These are phyloP conservation scores for Bacidia rubella DNA, from an alignment of 495 filamentous ascomycete species.

Conservation along the genomic window DNA sequence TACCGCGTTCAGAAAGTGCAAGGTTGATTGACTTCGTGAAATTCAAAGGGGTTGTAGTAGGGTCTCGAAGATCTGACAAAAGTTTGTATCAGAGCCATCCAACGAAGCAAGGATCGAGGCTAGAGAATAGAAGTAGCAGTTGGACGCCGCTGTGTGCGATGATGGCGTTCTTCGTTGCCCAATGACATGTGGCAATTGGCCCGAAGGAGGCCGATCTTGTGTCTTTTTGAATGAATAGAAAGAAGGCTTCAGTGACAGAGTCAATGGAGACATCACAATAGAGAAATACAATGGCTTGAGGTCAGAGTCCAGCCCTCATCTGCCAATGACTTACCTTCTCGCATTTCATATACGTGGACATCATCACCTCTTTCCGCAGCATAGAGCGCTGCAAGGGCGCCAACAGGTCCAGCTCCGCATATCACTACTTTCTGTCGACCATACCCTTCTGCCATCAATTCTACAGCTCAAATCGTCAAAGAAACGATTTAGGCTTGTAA, in stretches of 20 bases:
- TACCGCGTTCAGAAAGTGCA: conserved; percentile 85
- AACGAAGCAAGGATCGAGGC: background rate
- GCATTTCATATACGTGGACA: conserved; percentile 89
- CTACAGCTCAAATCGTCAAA: background rate
- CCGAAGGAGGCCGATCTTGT: background rate
- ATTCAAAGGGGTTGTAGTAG: conserved; percentile 73
- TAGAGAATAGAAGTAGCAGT: background rate
- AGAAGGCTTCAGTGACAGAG: background rate
- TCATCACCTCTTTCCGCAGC: conserved; percentile 73
- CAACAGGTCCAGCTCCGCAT: conserved; percentile 85
- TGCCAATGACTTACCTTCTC: conserved; percentile 59
- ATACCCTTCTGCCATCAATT: background rate
- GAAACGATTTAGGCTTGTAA: background rate
- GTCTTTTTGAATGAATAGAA: background rate
- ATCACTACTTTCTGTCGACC: conserved; percentile 57
- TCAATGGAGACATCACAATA: no score
- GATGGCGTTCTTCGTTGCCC: background rate
- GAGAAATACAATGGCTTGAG: background rate
- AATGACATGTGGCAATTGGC: background rate
- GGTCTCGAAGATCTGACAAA: conserved; percentile 64
- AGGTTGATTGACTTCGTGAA: conserved; percentile 98
- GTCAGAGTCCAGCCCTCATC: no score
- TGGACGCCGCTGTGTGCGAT: background rate
- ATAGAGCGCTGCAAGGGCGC: conserved; percentile 82
- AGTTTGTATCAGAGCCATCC: background rate